A percentile compares a stretch with the other conserved stretches of the same genome.
phyloP scores from a whole-genome alignment of 768 basidiomycete species.

The Kwoniella sp. region DNA sequence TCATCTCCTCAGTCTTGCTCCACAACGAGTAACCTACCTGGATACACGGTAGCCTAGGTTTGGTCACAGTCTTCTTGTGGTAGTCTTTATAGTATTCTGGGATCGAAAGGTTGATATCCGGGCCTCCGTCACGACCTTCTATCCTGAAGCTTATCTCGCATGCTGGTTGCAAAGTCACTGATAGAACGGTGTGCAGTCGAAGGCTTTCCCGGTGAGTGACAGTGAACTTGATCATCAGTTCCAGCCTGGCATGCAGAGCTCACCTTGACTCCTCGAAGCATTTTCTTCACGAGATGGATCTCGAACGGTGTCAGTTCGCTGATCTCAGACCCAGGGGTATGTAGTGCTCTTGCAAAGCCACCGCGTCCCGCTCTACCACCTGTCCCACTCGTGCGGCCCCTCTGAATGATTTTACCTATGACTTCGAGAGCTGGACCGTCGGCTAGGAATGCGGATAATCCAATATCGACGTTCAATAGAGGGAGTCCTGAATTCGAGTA shows the following conservation, averaged over 20 bases:
- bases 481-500: conserved; percentile 41
- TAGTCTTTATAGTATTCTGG: conserved; percentile 35
- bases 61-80: conserved; percentile 30
- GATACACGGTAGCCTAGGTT: conserved; percentile 45
- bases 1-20: too few relatives aligned
- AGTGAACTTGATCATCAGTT: conserved; percentile 29
- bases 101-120: conserved; percentile 28
- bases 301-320: conserved; percentile 13
- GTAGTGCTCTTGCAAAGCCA: conserved; percentile 8
- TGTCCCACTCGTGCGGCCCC: conserved; percentile 8
- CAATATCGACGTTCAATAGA: conserved; percentile 47
- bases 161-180: conserved; percentile 34
- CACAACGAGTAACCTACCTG: conserved; percentile 24
- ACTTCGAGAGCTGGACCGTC: conserved; percentile 45
- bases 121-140: conserved; percentile 29
- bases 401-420: conserved; percentile 36
- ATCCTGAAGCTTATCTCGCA: conserved; percentile 39
- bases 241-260: neutral
- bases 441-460: conserved; percentile 47
- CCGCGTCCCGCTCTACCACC: conserved; percentile 15
- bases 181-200: conserved; percentile 38
- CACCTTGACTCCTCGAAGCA: conserved; percentile 36
- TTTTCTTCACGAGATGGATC: conserved; percentile 29
- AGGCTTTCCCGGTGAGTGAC: conserved; percentile 37
- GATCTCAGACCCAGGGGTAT: conserved; percentile 9